Conservation (phyloP, 176 grass and related monocot species). For the Alloteropsis semialata region DNA sequence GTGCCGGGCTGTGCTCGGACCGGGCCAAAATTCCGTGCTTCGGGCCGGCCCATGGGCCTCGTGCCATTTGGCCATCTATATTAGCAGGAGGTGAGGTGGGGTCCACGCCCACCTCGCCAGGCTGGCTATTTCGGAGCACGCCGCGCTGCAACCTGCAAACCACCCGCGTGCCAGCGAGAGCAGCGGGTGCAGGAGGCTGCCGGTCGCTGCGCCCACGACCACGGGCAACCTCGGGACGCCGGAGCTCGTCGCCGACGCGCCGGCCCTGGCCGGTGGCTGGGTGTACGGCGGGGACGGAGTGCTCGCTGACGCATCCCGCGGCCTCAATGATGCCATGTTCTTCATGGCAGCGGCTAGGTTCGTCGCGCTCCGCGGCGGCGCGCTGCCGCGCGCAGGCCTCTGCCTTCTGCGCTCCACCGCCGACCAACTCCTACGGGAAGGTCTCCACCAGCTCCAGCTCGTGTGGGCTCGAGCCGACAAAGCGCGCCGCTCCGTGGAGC, state of each 20-base stretch:
- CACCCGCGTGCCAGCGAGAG: too few relatives aligned
- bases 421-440: background rate
- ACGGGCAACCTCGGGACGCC: background rate
- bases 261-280: background rate
- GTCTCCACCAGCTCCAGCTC: background rate
- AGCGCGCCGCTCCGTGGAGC: background rate
- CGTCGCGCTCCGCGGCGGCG: background rate
- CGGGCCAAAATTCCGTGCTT: too few relatives aligned
- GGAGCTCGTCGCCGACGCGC: background rate
- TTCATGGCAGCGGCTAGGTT: background rate
- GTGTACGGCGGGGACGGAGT: background rate
- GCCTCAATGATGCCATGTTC: background rate
- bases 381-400: too few relatives aligned
- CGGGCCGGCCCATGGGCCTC: too few relatives aligned
- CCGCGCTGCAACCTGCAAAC: background rate
- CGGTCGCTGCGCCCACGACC: background rate
- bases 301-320: background rate
- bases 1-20: too few relatives aligned
- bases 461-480: background rate
- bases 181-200: background rate
- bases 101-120: background rate
- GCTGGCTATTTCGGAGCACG: background rate
- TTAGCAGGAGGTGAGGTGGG: too few relatives aligned
- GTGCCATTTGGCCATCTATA: too few relatives aligned
- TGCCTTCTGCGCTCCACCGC: too few relatives aligned